These are phyloP conservation scores for Amylocarpus encephaloides DNA, from an alignment of 2,329 filamentous ascomycete genomes.

Conservation along the genomic window DNA sequence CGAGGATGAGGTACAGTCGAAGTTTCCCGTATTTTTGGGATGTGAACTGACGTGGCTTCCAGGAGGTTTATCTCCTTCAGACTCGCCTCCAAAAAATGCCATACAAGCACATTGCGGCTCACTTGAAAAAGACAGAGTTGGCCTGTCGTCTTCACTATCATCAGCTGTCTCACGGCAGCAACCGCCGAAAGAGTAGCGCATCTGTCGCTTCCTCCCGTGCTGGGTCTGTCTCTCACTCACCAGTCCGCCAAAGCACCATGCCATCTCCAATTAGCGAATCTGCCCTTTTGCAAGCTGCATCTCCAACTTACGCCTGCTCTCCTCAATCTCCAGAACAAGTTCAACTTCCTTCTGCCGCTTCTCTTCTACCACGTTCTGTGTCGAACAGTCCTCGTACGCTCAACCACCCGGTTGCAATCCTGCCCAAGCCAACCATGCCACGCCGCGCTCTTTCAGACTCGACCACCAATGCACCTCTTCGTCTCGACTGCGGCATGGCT, in stretches of 20 bases:
- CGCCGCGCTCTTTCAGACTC: conserved; percentile 40
- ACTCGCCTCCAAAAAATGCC: conserved; percentile 83
- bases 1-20: conserved; percentile 64
- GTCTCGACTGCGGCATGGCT: conserved; percentile 52
- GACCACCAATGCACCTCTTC: conserved; percentile 37
- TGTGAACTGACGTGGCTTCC: conserved; percentile 10
- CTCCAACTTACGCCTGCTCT: conserved; percentile 34
- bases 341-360: conserved; percentile 41
- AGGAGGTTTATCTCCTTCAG: conserved; percentile 80
- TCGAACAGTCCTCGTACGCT: conserved; percentile 41
- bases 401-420: conserved; percentile 50
- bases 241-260: conserved; percentile 41
- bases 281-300: conserved; percentile 17
- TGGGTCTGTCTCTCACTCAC: conserved; percentile 41
- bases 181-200: conserved; percentile 68
- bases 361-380: conserved; percentile 45
- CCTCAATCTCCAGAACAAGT: conserved; percentile 28
- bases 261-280: conserved; percentile 46
- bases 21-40: neutral
- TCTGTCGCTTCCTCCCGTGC: conserved; percentile 64
- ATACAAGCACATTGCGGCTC: conserved; percentile 81
- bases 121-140: conserved; percentile 81
- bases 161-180: conserved; percentile 75
- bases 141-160: conserved; percentile 85
- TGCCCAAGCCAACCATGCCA: conserved; percentile 56